Conservation (phyloP, 2,329 filamentous ascomycete genomes). For the Pyricularia grisea region DNA sequence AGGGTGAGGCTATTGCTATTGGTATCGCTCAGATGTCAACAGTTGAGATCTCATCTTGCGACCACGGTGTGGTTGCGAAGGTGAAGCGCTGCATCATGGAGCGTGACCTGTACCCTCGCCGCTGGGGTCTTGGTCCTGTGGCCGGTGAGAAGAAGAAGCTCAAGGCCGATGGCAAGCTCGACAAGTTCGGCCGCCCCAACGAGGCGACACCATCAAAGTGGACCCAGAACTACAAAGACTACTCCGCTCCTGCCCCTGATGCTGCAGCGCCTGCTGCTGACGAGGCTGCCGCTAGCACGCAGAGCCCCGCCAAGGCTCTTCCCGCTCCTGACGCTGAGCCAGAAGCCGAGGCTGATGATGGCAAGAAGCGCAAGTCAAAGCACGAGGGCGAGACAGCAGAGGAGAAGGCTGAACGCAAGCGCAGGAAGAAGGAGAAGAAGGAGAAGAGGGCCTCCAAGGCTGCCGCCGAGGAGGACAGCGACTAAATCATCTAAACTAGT, state of each 20-base stretch:
- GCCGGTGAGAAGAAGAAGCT: slow-evolving; percentile 99
- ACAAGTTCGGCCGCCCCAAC: slow-evolving; percentile 92
- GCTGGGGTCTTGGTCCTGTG: slow-evolving; percentile 92
- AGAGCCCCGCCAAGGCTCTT: slow-evolving; percentile 25
- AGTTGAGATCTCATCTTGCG: slow-evolving; percentile 91
- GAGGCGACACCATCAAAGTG: slow-evolving; percentile 90
- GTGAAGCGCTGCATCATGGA: slow-evolving; percentile 99
- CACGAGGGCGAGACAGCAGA: slow-evolving; percentile 68
- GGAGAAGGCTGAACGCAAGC: slow-evolving; percentile 37
- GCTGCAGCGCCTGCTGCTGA: slow-evolving; percentile 26
- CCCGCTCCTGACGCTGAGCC: slow-evolving; percentile 18
- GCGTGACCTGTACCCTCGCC: slow-evolving; percentile 89
- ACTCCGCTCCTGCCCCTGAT: slow-evolving; percentile 45
- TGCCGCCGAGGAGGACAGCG: slow-evolving; percentile 13
- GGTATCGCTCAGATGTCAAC: slow-evolving; percentile 97
- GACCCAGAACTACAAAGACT: slow-evolving; percentile 90
- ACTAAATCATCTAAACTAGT: slow-evolving; percentile 6
- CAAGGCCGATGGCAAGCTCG: slow-evolving; percentile 94
- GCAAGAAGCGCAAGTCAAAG: slow-evolving; percentile 68
- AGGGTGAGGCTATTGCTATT: slow-evolving; percentile 95
- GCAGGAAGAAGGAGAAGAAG: slow-evolving; percentile 22
- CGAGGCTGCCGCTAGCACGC: slow-evolving; percentile 32
- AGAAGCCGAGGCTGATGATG: slow-evolving; percentile 37
- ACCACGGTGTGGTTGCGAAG: slow-evolving; percentile 96
- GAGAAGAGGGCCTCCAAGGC: slow-evolving; percentile 15